Evolutionary conservation across 139 green algal genomes (phyloP).

Genomic region (Tetraselmis striata): DNA sequence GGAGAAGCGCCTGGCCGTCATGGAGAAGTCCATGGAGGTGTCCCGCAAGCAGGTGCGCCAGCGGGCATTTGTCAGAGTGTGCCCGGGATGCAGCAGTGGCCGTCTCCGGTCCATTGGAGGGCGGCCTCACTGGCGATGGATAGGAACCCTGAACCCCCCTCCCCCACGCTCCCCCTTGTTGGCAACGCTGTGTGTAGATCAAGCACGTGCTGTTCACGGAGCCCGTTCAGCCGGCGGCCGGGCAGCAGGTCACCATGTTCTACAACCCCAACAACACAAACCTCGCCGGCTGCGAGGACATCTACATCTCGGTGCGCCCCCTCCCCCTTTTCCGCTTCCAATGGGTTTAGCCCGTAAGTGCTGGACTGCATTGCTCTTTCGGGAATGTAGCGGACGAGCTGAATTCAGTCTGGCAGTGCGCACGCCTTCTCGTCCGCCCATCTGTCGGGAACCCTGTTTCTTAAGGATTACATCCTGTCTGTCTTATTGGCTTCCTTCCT

Average conservation of each 20-base stretch:
- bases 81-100: too few species aligned
- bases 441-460: too few species aligned
- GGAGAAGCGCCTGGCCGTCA: neutral
- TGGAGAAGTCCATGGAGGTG: constrained; percentile 12
- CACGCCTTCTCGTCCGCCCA: too few species aligned
- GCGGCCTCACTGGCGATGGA: too few species aligned
- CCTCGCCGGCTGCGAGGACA: neutral
- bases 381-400: too few species aligned
- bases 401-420: too few species aligned
- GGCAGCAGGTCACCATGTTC: constrained; percentile 41
- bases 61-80: constrained; percentile 1
- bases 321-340: neutral
- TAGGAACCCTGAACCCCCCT: too few species aligned
- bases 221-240: constrained; percentile 20
- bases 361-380: too few species aligned
- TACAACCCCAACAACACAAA: constrained; percentile 69
- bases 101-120: too few species aligned
- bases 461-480: too few species aligned
- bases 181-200: constrained; percentile 18
- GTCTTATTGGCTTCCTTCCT: too few species aligned
- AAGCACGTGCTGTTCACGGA: constrained; percentile 52
- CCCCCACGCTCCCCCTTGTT: neutral
- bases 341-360: too few species aligned
- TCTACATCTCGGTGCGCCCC: neutral
- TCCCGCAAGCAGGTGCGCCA: constrained; percentile 3